Percentiles rank a stretch among this genome's conserved stretches.
Conservation (phyloP, 2,329 filamentous ascomycete species). For the Cercospora beticola region DNA sequence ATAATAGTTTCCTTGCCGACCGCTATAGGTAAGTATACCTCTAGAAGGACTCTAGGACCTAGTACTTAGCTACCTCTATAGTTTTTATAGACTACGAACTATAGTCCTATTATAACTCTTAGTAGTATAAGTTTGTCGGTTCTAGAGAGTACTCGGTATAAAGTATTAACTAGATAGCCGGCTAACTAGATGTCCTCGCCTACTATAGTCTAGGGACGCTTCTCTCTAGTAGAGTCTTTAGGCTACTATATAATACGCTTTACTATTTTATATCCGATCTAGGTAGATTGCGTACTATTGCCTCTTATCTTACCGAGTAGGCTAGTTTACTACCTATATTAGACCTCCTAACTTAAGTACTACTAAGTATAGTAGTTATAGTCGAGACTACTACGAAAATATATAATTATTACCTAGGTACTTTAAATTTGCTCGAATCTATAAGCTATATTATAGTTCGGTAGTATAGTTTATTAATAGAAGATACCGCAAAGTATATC, state of each 20-base stretch:
- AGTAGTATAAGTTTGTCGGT: neutral
- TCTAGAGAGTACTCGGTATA: neutral
- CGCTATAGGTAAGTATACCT: conserved; percentile 10
- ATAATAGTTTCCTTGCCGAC: conserved; percentile 1
- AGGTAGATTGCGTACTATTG: conserved; percentile 28
- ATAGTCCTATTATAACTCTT: neutral
- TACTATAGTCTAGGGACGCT: conserved; percentile 19
- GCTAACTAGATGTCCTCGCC: neutral
- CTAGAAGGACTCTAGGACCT: neutral
- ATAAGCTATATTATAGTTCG: neutral
- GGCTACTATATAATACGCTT: conserved; percentile 26
- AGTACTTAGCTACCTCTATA: neutral
- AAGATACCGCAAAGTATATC: neutral
- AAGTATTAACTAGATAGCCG: neutral
- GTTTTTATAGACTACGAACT: conserved; percentile 15
- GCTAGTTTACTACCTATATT: conserved; percentile 9
- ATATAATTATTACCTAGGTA: conserved; percentile 23
- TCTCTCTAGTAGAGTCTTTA: conserved; percentile 24
- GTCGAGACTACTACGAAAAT: conserved; percentile 26
- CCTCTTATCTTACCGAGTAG: conserved; percentile 28
- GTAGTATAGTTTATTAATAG: neutral
- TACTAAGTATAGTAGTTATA: conserved; percentile 31
- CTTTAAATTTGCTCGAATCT: conserved; percentile 18
- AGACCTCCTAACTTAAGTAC: conserved; percentile 17
- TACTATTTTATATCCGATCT: conserved; percentile 35